Base-by-base conservation (phyloP, 192 early-diverging fungal species). In the Podila epigama region DNA sequence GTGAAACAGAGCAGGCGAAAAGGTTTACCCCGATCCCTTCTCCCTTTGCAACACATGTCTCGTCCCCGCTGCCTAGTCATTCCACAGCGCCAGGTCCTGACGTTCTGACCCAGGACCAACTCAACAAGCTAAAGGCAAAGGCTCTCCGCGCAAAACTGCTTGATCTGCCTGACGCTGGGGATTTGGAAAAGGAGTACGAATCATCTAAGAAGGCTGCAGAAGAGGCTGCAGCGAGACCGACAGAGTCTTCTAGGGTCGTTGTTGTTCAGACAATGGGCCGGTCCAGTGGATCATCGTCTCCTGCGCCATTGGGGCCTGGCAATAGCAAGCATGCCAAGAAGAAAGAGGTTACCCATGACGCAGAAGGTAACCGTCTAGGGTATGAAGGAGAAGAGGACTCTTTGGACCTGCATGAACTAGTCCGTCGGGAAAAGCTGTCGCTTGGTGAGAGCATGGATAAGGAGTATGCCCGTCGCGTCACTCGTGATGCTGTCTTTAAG, bases 81-180 rank as follows among this genome's bases (percentile, higher is more conserved):
- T 13, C 73, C 9, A 6, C 63, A 0, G 73, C 66, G 18, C 66
- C 65, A 25, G 44, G 33, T 27, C 29, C 25, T 15, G 25, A 29
- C 11, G 52, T 32, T 4, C 25, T 68, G 29, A 64, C 73, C 12
- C 66, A 75, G 31, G 88, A 88, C 52, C 89, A 97, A 53, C 79
- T 98, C 18, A 98, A 98, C 85, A 95, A 91, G 59, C 80, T 98
- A 41, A 87, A 90, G 33, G 88, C 95, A 2, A 88, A 91, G 37
- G 86, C 93, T 44, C 68, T 98, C 18, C 92, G 94, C 51, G 96
- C 96, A 5, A 88, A 83, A 39, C 67, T 98, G 54, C 85, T 89
- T 81, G 90, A 89, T 31, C 60, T 80, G 3, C 82, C 87, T 1
- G 84, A 95, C 40, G 75, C 83, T 4, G 82, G 81, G 6, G 81